These are phyloP conservation scores for Arachnomyces sp. DNA, from an alignment of 2,329 filamentous ascomycete species.

Conservation along the genomic window DNA sequence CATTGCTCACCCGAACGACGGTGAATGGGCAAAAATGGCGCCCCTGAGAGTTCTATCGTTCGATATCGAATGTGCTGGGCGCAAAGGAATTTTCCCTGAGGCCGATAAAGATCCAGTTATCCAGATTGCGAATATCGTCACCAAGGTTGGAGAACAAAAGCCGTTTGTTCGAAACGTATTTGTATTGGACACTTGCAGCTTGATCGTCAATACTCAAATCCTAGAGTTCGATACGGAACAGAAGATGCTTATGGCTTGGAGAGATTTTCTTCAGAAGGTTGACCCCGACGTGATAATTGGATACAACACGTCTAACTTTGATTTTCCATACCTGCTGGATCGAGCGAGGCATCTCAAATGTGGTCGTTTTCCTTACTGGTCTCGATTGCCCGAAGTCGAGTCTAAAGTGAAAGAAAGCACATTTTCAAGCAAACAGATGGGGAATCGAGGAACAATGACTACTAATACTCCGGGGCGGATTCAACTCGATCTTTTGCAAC, in stretches of 20 bases:
- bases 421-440: slow-evolving; percentile 97
- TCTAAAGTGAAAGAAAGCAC: slow-evolving; percentile 71
- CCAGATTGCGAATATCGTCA: slow-evolving; percentile 95
- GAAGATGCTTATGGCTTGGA: slow-evolving; percentile 88
- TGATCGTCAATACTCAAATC: slow-evolving; percentile 91
- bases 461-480: slow-evolving; percentile 93
- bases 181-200: slow-evolving; percentile 81
- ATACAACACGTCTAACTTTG: slow-evolving; percentile 98
- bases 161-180: slow-evolving; percentile 96
- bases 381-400: slow-evolving; percentile 61
- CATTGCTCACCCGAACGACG: slow-evolving; percentile 77
- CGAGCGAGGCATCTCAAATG: slow-evolving; percentile 79
- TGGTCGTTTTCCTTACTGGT: slow-evolving; percentile 74
- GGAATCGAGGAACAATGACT: slow-evolving; percentile 84
- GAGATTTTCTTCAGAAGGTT: slow-evolving; percentile 77
- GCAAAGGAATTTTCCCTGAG: slow-evolving; percentile 96
- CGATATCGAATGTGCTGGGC: slow-evolving; percentile 96
- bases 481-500: slow-evolving; percentile 86
- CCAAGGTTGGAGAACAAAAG: slow-evolving; percentile 86
- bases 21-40: slow-evolving; percentile 97
- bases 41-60: slow-evolving; percentile 88
- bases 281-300: slow-evolving; percentile 97
- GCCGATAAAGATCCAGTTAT: slow-evolving; percentile 88
- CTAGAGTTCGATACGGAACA: slow-evolving; percentile 73
- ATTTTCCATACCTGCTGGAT: slow-evolving; percentile 91